Base-by-base conservation (phyloP, 257 asterid species). In the Ilex asprella region DNA sequence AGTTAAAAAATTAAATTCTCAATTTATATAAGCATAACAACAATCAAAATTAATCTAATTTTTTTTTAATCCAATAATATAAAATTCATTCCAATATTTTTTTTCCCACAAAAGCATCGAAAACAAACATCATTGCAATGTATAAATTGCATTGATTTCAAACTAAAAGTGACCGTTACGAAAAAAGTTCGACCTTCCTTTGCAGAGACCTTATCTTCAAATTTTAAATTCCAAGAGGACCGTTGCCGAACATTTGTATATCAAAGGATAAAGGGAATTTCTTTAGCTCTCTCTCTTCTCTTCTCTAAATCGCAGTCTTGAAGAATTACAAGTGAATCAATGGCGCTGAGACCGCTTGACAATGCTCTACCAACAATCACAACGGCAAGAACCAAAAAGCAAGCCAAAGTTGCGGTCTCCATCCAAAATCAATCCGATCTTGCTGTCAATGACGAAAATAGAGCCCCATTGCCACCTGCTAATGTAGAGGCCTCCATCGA, bases 311-410 rank as follows among this genome's bases (percentile, higher is more conserved):
- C 4, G n/a, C 16, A 10, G 62, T 21, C 58, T 39, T 35, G 21
- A 12, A 54, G 15, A 10, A 56, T 1, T 47, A 59, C 52, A 21
- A 66, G 21, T 30, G 31, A 46, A 30, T 62, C 59, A 81, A 89
- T 93, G 99, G 97, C 99, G 3, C 61, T 89, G 80, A 83, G 96
- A 63, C 65, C 97, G 35, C 84, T 87, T 30, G 99, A 89, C 32
- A 87, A 93, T 50, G 87, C 89, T 16, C 62, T 93, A 74, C 88
- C 92, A 41, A n/a, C 10, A 12, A 63, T 79, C 30, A 39, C 78
- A 13, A 52, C 78, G 3, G 99, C 82, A 55, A 75, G 96, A 64
- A 97, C 94, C 61, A 89, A 86, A 52, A 93, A 85, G 77, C 92
- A 78, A 56, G 84, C 83, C 1, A 93, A 93, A 74, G 66, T 79